Evolutionary conservation across 805 yeast genomes (phyloP), one percentile per base, ranked within the genome.

Genomic region (Debaryomyces tyrocola): DNA sequence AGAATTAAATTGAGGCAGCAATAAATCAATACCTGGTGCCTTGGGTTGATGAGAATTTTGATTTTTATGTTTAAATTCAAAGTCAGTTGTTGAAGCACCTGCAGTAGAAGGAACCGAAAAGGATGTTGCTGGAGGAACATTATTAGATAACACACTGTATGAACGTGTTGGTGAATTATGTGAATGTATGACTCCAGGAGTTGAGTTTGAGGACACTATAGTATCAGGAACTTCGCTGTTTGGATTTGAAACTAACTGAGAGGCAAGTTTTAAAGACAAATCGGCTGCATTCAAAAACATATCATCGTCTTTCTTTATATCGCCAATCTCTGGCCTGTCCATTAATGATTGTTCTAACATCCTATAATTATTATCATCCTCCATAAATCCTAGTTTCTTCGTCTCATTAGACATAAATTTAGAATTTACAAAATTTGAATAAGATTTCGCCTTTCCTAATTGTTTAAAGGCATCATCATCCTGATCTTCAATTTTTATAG

Each of bases 391-490:
- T 8, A 14, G 38, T 8, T 24, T 24, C 4, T 33, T 24, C n/a
- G 20, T 10, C 6, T 31, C 34, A 12, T 40, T 31, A n/a, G 14
- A 18, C 12, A 20, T 24, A n/a, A 24, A 21, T 15, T 29, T 33
- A 11, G 44, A 29, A 18, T 36, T 40, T 20, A 17, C 18, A 18
- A 36, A 39, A 15, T 31, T 39, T 6, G 44, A 52, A 41, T 53
- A 65, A 6, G 72, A 64, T 51, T 67, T 69, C 10, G 74, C 74
- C 49, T 69, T 63, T 38, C 62, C 59, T 46, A 73, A 56, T 46
- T 70, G 73, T 49, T 67, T 67, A 47, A 73, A 62, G 0, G 77
- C 77, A 55, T 73, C 75, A 50, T 71, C 70, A 40, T 71, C 75
- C 44, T 69, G 73, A 42, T 64, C 70, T 49, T 70, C 75, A 47